phyloP scores from a whole-genome alignment of 192 early-diverging fungal genomes.

The Phlyctochytrium planicorne region DNA sequence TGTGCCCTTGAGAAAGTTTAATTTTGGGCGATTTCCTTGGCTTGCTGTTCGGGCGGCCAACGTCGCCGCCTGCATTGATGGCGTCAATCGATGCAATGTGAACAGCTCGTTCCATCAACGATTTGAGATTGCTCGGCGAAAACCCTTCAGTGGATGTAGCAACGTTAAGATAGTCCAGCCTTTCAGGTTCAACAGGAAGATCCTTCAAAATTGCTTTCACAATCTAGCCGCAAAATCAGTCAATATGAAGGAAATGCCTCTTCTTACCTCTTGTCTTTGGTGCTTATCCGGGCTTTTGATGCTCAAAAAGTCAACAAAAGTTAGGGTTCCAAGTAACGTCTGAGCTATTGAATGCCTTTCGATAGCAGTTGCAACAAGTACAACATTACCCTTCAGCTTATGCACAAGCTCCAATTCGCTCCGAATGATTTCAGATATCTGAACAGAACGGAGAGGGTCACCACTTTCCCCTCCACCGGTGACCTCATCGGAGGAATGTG shows the following conservation, averaged over 20 bases:
- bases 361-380: slow-evolving; percentile 64
- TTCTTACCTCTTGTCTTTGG: slow-evolving; percentile 62
- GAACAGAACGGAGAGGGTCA: neutral
- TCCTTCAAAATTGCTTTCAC: slow-evolving; percentile 55
- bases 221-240: slow-evolving; percentile 59
- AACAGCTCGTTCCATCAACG: slow-evolving; percentile 74
- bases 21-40: neutral
- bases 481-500: slow-evolving; percentile 49
- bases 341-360: slow-evolving; percentile 63
- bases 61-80: too few species aligned
- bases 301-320: slow-evolving; percentile 64
- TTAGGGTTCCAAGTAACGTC: slow-evolving; percentile 54
- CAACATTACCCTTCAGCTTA: slow-evolving; percentile 34
- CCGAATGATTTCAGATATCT: neutral
- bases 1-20: slow-evolving; percentile 45
- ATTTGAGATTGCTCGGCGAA: slow-evolving; percentile 75
- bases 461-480: neutral
- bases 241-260: neutral
- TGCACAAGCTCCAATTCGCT: slow-evolving; percentile 10
- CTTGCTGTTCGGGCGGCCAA: slow-evolving; percentile 37
- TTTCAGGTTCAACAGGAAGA: neutral
- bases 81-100: slow-evolving; percentile 66
- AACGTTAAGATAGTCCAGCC: slow-evolving; percentile 70
- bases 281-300: slow-evolving; percentile 61
- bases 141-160: slow-evolving; percentile 87